Base-by-base conservation (phyloP, 2,329 filamentous ascomycete species). In the Ophiocordyceps robertsii region DNA sequence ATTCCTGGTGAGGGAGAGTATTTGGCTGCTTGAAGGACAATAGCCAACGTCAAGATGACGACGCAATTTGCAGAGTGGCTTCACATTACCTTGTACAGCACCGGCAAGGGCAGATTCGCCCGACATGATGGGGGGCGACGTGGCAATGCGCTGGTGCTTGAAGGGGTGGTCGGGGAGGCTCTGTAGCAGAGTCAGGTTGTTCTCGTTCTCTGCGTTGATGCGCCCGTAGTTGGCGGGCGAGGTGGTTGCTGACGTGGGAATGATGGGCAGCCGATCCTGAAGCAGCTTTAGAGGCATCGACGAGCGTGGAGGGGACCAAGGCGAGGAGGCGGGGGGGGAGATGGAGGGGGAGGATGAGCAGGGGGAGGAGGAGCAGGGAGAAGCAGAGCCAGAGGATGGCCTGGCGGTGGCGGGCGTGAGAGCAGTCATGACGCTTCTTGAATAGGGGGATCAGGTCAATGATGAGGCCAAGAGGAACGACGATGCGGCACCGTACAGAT, bases 171-270 rank as follows among this genome's bases (percentile, higher is more conserved):
- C 51, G 2, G 56, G 52, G 29, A 61, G 53, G 27, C 50, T 44
- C 14, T 53, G 47, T 29, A 63, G 47, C 7, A 60, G 45, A 17
- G 48, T 46, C n/a, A 62, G 47, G 44, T 57, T 59, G 29, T 54
- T 52, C 47, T 64, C 57, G 40, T 62, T 56, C 45, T 61, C 61
- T 2, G 61, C 57, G 42, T 62, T 58, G 46, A 61, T 49, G 32
- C 59, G 52, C 36, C 57, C 61, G 44, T 61, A 64, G 40, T 53
- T 53, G 37, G 42, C 41, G 8, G 49, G 44, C 13, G 50, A 55
- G 10, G 51, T 46, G 11, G 46, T 44, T 6, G 38, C 47, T 8
- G 44, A 30, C 8, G 51, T 49, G 16, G 52, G 45, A 11, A 49
- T 31, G n/a, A 45, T 41, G 35, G 48, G 46, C 29, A 47, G 27